A percentile compares a stretch with the other conserved stretches of the same genome.
These are phyloP conservation scores for Xylariaceae sp. DNA, from an alignment of 2,329 filamentous ascomycete genomes.

Conservation along the genomic window DNA sequence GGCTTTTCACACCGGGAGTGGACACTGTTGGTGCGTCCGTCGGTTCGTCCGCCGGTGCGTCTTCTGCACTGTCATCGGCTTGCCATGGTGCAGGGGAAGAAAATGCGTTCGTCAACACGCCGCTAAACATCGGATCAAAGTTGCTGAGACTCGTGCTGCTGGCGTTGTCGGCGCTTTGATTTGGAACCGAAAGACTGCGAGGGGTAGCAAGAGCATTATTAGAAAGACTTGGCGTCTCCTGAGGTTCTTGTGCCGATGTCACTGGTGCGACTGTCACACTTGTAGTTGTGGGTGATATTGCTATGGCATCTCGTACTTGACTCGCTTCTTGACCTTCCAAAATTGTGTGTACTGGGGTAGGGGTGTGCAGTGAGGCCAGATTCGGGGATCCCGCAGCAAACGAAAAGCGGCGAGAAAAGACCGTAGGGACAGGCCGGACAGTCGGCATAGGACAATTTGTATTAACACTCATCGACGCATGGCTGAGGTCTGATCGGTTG, in stretches of 20 bases:
- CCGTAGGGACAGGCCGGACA: conserved; percentile 28
- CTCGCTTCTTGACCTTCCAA: conserved; percentile 32
- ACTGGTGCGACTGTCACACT: conserved; percentile 33
- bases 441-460: conserved; percentile 27
- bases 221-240: conserved; percentile 31
- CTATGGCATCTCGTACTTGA: conserved; percentile 33
- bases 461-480: conserved; percentile 33
- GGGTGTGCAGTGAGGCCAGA: conserved; percentile 38
- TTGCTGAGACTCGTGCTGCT: conserved; percentile 31
- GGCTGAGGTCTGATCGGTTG: conserved; percentile 38
- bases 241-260: conserved; percentile 32
- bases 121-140: conserved; percentile 58
- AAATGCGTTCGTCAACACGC: conserved; percentile 48
- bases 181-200: conserved; percentile 39
- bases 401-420: conserved; percentile 36
- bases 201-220: conserved; percentile 39
- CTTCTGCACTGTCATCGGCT: conserved; percentile 28
- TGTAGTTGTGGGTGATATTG: conserved; percentile 33
- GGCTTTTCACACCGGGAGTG: conserved; percentile 46
- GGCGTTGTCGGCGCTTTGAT: conserved; percentile 30
- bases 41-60: conserved; percentile 21
- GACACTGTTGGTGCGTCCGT: conserved; percentile 24
- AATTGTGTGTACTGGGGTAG: conserved; percentile 35
- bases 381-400: conserved; percentile 37
- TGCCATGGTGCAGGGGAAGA: conserved; percentile 50